Evolutionary conservation across 805 yeast species (phyloP).

Genomic region (Candida vartiovaarae): DNA sequence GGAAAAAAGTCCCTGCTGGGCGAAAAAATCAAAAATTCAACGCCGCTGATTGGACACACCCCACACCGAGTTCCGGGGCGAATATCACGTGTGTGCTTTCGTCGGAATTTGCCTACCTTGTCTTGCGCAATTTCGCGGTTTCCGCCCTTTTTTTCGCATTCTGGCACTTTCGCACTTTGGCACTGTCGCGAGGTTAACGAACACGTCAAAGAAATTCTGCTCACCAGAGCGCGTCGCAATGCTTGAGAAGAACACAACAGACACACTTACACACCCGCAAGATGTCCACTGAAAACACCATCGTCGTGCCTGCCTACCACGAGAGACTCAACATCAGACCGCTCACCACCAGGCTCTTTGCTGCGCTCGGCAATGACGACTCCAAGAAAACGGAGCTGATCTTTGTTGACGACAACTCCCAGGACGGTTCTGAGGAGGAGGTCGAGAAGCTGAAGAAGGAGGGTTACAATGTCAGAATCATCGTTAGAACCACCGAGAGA

Average conservation of each 20-base stretch:
- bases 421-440: constrained; percentile 46
- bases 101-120: neutral
- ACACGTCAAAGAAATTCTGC: no score
- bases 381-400: constrained; percentile 39
- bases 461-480: constrained; percentile 42
- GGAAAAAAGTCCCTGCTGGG: neutral
- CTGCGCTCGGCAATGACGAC: constrained; percentile 37
- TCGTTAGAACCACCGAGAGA: constrained; percentile 44
- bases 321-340: constrained; percentile 44
- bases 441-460: constrained; percentile 36
- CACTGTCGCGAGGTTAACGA: no score
- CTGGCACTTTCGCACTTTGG: no score
- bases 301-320: constrained; percentile 45
- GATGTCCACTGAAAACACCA: constrained; percentile 29
- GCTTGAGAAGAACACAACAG: no score
- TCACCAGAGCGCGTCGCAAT: no score
- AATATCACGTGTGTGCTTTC: neutral
- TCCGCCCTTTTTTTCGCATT: no score
- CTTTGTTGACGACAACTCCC: constrained; percentile 45
- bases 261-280: neutral
- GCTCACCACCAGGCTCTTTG: constrained; percentile 40
- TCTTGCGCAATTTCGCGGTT: no score
- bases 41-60: constrained; percentile 18
- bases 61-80: neutral
- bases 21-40: constrained; percentile 19